Evolutionary conservation across 2,329 filamentous ascomycete genomes (phyloP), one percentile per base, ranked within the genome.

Genomic region (Calycina marina): DNA sequence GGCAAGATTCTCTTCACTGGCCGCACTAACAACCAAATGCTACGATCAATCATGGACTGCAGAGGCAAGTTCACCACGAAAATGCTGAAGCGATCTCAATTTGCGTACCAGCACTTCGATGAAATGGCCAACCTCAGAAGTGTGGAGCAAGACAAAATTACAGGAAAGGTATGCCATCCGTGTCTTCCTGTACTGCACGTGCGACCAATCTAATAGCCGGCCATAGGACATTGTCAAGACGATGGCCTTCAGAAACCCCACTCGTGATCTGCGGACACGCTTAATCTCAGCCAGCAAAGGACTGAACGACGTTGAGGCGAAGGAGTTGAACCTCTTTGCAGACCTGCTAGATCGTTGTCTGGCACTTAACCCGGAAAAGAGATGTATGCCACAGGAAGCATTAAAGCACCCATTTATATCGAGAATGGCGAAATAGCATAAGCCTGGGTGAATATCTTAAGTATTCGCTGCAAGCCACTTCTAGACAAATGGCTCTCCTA

Each of bases 1-100:
- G 90, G 90, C 50, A 93, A 94, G 56, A 96, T 98, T 36, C 65
- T 98, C 18, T 98, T 98, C 55, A 85, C 84, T 1, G 90, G 90
- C 37, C 73, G 82, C 42, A 90, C 83, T 59, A 98, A 98, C 62
- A 98, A 98, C 52, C 85, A 93, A 60, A 98, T 98, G 90, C 71
- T 98, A 38, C 81, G 83, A 41, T 77, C 80, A 13, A 93, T 98
- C 47, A 93, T 94, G 76, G 88, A 98, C 53, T 85, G 88, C 47
- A 77, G 92, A 29, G 90, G 90, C 49, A 92, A 86, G 56, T 77
- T 94, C 41, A 86, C 83, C 17, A 74, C 80, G 28, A 94, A 94
- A 56, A 65, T 94, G 40, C 76, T 93, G 49, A 84, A 83, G 47
- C 78, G 80, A 32, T 84, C 86, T 3, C 68, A 83, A 42, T 67